phyloP scores from a whole-genome alignment of 768 basidiomycete genomes.

The Holtermannia corniformis region DNA sequence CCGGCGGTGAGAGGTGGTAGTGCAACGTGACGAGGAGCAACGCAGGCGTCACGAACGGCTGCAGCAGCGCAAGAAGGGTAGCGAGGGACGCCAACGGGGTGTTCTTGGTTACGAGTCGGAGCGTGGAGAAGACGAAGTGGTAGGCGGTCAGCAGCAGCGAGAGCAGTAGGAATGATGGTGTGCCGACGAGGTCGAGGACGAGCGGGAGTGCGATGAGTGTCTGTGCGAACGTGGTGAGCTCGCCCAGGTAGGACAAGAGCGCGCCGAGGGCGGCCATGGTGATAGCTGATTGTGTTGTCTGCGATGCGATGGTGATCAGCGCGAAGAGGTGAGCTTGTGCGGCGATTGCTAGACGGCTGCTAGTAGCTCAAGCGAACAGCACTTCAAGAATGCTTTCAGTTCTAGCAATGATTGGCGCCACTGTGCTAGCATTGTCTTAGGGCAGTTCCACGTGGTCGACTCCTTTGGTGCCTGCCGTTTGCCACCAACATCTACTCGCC shows the following conservation, averaged over 20 bases:
- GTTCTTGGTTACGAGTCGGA: slow-evolving; percentile 38
- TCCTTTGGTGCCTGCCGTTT: too few relatives aligned
- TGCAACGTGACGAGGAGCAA: slow-evolving; percentile 30
- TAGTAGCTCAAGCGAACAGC: too few relatives aligned
- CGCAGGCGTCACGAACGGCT: slow-evolving; percentile 30
- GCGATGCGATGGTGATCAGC: too few relatives aligned
- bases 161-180: slow-evolving; percentile 40
- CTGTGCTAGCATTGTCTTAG: too few relatives aligned
- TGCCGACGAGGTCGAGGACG: slow-evolving; percentile 38
- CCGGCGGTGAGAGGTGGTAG: slow-evolving; percentile 37
- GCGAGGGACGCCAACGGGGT: slow-evolving; percentile 35
- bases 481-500: too few relatives aligned
- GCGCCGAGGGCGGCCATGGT: too few relatives aligned
- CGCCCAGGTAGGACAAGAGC: slow-evolving; percentile 19
- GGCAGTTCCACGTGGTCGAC: too few relatives aligned
- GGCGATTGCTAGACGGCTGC: too few relatives aligned
- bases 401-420: too few relatives aligned
- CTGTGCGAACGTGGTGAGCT: slow-evolving; percentile 33
- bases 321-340: too few relatives aligned
- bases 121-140: slow-evolving; percentile 39
- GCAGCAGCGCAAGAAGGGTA: slow-evolving; percentile 25
- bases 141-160: slow-evolving; percentile 39
- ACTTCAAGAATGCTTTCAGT: too few relatives aligned
- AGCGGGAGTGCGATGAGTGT: slow-evolving; percentile 40
- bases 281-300: too few relatives aligned